These are phyloP conservation scores for Colletotrichum cuscutae DNA, from an alignment of 2,329 filamentous ascomycete genomes.

Conservation along the genomic window DNA sequence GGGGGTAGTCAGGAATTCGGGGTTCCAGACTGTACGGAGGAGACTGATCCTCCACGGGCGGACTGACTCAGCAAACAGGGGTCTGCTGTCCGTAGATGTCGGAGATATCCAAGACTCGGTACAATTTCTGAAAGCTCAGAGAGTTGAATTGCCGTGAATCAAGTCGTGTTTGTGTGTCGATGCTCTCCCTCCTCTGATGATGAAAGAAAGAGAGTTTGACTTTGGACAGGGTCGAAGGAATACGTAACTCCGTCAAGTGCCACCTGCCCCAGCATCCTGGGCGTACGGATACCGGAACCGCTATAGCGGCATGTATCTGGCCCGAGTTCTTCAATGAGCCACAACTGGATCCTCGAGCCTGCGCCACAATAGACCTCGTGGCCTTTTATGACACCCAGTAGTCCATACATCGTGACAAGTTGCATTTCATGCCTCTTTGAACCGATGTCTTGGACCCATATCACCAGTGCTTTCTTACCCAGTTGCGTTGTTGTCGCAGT, in stretches of 20 bases:
- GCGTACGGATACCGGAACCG: not conserved
- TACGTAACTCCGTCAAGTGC: constrained; percentile 26
- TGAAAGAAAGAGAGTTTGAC: constrained; percentile 31
- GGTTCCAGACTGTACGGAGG: not conserved
- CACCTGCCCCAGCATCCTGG: constrained; percentile 1
- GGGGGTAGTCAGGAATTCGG: constrained; percentile 15
- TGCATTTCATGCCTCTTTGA: not conserved
- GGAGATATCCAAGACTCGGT: not conserved
- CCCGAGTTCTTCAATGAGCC: not conserved
- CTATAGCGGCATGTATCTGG: not conserved
- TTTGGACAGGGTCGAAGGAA: constrained; percentile 4
- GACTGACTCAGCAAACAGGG: constrained; percentile 29
- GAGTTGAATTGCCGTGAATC: not conserved
- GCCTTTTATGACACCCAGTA: not conserved
- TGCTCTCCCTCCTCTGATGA: constrained; percentile 6
- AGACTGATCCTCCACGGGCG: not conserved
- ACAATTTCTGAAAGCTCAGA: not conserved
- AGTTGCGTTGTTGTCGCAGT: no score
- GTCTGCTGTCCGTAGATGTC: not conserved
- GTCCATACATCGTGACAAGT: not conserved
- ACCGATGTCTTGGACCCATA: no score
- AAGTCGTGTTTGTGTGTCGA: not conserved
- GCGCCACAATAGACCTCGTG: constrained; percentile 15
- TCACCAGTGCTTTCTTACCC: no score
- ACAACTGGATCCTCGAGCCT: not conserved